These are phyloP conservation scores for Clathrus columnatus DNA, from an alignment of 768 basidiomycete genomes.

Conservation along the genomic window DNA sequence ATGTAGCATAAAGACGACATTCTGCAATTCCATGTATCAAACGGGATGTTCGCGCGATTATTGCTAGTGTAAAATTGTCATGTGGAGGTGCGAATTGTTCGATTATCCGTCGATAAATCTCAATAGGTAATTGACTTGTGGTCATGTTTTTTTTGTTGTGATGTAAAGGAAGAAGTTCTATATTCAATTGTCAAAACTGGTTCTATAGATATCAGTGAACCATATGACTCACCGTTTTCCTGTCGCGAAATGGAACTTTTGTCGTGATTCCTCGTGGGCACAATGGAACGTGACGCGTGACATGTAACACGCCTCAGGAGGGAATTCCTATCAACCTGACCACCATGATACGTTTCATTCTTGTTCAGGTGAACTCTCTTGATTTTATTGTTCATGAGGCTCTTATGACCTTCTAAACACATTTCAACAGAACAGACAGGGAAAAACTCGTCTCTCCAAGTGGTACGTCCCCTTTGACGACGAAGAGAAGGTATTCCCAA, in stretches of 20 bases:
- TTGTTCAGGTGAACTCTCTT: constrained; percentile 72
- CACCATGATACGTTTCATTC: constrained; percentile 91
- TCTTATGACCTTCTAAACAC: neutral
- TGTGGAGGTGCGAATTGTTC: constrained; percentile 1
- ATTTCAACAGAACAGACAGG: constrained; percentile 84
- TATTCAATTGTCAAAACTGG: neutral
- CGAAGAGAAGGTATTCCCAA: constrained; percentile 77
- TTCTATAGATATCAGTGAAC: too few relatives aligned
- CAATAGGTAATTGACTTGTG: constrained; percentile 1
- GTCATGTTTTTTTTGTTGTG: neutral
- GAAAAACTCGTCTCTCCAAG: constrained; percentile 93
- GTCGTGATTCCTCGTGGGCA: too few relatives aligned
- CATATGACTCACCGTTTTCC: too few relatives aligned
- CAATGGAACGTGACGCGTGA: neutral
- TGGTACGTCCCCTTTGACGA: constrained; percentile 99
- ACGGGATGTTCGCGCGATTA: constrained; percentile 1
- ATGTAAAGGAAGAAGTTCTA: neutral
- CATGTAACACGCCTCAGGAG: neutral
- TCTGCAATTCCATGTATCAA: constrained; percentile 2
- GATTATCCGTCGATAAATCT: constrained; percentile 3
- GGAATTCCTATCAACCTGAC: neutral
- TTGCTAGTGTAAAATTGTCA: neutral
- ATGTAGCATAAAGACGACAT: neutral
- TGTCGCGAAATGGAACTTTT: too few relatives aligned
- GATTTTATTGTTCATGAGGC: neutral